Evolutionary conservation across 169 alveolate species (phyloP), one percentile per base, ranked within the genome.

Genomic region (Miamiensis avidus): DNA sequence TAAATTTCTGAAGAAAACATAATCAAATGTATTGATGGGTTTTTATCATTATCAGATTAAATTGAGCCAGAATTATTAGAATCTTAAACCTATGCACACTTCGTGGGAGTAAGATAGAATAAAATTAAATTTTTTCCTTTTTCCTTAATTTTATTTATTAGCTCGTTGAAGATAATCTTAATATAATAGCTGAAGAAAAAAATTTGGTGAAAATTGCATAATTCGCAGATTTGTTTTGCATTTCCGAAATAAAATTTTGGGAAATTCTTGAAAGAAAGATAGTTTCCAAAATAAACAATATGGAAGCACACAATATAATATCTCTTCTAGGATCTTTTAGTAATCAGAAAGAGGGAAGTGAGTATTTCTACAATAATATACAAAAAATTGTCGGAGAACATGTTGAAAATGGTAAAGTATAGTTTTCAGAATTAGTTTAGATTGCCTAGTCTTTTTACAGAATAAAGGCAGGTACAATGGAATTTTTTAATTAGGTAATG

Each of bases 161-260:
- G 69, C 4, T 49, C 26, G 69, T 49, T 20, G 69, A 49, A 49
- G 69, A 49, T 20, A 11, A 4, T 11, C 4, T 49, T 49, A 49
- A 20, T 20, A 49, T 49, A 11, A 4, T 49, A 11, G 20, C 26
- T 49, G 20, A 49, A 49, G 69, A 49, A 11, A 49, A 11, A 49
- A 49, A 49, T 79, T 64, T 79, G 34, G n/a, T 79, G 29, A 33
- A 34, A n/a, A 33, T 79, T 49, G 84, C 77, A 11, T 34, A 79
- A 29, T 79, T 79, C 29, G 84, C 76, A 26, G 84, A 79, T 64
- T 79, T 79, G 64, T 79, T n/a, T 29, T 79, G 84, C 29, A 79
- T 79, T 0, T 29, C 75, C 15, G 49, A 49, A 0, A 31, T 34
- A 11, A 49, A 49, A 65, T 79, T 79, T 79, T 79, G 84, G 84